A percentile compares a stretch with the other conserved stretches of the same genome.
phyloP scores from a whole-genome alignment of 2,329 filamentous ascomycete genomes.

The Tolypocladium tundrense region DNA sequence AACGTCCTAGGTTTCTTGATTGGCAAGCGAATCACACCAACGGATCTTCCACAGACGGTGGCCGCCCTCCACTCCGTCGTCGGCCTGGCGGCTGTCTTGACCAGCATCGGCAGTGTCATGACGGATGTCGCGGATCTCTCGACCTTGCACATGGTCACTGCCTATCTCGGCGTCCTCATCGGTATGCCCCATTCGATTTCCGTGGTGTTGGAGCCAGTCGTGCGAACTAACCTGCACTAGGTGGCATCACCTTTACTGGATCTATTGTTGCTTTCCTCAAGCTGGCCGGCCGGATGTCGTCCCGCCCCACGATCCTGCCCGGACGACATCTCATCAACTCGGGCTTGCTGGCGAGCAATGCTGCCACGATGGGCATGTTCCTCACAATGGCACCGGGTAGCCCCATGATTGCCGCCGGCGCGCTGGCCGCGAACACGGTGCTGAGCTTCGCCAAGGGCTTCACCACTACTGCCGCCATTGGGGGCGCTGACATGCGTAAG shows the following conservation, averaged over 20 bases:
- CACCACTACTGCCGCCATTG: slow-evolving; percentile 80
- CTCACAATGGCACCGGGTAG: slow-evolving; percentile 71
- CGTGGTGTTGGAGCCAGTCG: background rate
- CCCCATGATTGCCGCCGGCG: slow-evolving; percentile 68
- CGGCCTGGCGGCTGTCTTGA: slow-evolving; percentile 77
- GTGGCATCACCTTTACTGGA: slow-evolving; percentile 81
- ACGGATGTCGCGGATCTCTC: slow-evolving; percentile 59
- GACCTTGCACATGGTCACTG: slow-evolving; percentile 74
- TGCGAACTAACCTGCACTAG: slow-evolving; percentile 14
- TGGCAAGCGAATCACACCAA: slow-evolving; percentile 78
- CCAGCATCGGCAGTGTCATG: slow-evolving; percentile 80
- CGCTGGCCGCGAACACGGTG: slow-evolving; percentile 63
- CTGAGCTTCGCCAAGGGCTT: slow-evolving; percentile 80
- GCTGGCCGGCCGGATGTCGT: slow-evolving; percentile 72
- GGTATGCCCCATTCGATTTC: slow-evolving; percentile 25
- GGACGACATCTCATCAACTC: slow-evolving; percentile 69
- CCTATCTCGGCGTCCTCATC: slow-evolving; percentile 78
- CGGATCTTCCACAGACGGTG: slow-evolving; percentile 79
- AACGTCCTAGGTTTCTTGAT: slow-evolving; percentile 53
- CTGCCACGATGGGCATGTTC: slow-evolving; percentile 77
- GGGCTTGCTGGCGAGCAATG: slow-evolving; percentile 62
- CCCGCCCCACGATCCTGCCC: slow-evolving; percentile 60
- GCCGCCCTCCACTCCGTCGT: slow-evolving; percentile 85
- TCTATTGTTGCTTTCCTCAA: slow-evolving; percentile 87
- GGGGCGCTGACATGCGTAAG: slow-evolving; percentile 80